phyloP scores from a whole-genome alignment of 768 basidiomycete species.

The Agaricus sinodeliciosus region DNA sequence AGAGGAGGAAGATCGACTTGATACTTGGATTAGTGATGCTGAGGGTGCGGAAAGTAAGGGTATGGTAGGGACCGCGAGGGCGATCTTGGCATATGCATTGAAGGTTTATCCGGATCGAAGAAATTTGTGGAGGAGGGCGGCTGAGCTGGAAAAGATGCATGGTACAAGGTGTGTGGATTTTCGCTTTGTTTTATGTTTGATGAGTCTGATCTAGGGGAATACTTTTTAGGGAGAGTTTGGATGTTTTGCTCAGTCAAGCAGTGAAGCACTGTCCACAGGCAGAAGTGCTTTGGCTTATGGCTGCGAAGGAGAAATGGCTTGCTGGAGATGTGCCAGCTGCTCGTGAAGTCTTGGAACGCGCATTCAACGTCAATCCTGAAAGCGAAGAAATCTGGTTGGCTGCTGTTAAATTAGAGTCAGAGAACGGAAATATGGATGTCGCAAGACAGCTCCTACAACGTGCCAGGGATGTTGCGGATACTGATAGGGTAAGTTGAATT shows the following conservation, averaged over 20 bases:
- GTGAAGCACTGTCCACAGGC: slow-evolving; percentile 92
- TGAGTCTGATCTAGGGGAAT: not conserved
- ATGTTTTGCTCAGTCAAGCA: slow-evolving; percentile 75
- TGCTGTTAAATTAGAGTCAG: slow-evolving; percentile 93
- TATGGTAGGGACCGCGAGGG: slow-evolving; percentile 76
- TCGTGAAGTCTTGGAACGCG: slow-evolving; percentile 78
- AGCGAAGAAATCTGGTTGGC: slow-evolving; percentile 98
- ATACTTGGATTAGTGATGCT: slow-evolving; percentile 89
- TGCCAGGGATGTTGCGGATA: slow-evolving; percentile 87
- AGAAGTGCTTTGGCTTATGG: slow-evolving; percentile 96
- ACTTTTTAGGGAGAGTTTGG: slow-evolving; percentile 62
- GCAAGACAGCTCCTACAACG: slow-evolving; percentile 84
- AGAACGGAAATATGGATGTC: slow-evolving; percentile 85
- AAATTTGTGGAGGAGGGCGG: slow-evolving; percentile 85
- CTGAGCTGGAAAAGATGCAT: slow-evolving; percentile 88
- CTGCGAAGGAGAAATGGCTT: slow-evolving; percentile 96
- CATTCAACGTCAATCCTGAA: slow-evolving; percentile 93
- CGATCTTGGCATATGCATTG: slow-evolving; percentile 85
- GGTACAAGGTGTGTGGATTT: slow-evolving; percentile 55
- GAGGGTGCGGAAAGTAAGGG: slow-evolving; percentile 72
- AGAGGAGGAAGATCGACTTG: slow-evolving; percentile 89
- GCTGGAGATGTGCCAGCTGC: slow-evolving; percentile 86
- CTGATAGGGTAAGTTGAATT: slow-evolving; percentile 62
- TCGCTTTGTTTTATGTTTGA: not conserved
- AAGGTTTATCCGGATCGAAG: slow-evolving; percentile 85